A percentile compares a stretch with the other conserved stretches of the same genome.
phyloP scores from a whole-genome alignment of 495 filamentous ascomycete genomes.

The Hypoxylon subgilvum region DNA sequence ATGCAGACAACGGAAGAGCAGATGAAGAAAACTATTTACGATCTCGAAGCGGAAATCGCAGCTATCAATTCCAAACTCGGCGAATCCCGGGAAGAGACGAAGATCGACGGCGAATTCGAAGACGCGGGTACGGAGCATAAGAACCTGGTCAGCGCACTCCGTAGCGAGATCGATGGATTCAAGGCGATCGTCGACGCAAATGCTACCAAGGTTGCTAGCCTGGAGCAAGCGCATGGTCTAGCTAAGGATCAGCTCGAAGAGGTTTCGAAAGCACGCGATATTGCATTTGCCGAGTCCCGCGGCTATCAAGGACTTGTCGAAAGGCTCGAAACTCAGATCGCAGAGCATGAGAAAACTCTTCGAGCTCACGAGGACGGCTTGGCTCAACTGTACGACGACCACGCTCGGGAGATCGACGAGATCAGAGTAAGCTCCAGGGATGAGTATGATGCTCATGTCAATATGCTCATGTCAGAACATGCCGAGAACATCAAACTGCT shows the following conservation, averaged over 20 bases:
- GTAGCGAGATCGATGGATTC: constrained; percentile 78
- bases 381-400: constrained; percentile 50
- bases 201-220: constrained; percentile 64
- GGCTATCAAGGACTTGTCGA: constrained; percentile 59
- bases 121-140: constrained; percentile 62
- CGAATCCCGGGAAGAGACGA: constrained; percentile 37
- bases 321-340: constrained; percentile 64
- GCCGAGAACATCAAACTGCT: constrained; percentile 65
- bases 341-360: constrained; percentile 57
- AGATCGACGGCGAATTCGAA: constrained; percentile 42
- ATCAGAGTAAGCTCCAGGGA: constrained; percentile 48
- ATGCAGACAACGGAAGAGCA: constrained; percentile 76
- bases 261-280: constrained; percentile 53
- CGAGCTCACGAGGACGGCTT: constrained; percentile 56
- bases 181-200: constrained; percentile 71
- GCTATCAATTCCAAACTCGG: constrained; percentile 47
- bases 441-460: constrained; percentile 52
- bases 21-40: constrained; percentile 71
- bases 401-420: constrained; percentile 57
- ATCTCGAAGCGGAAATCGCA: constrained; percentile 66
- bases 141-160: constrained; percentile 68
- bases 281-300: constrained; percentile 52
- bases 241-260: constrained; percentile 64
- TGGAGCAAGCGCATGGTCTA: constrained; percentile 68
- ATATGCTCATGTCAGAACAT: constrained; percentile 59